Percentiles rank a stretch among this genome's conserved stretches.
These are phyloP conservation scores for Colletotrichum spinosum DNA, from an alignment of 2,329 filamentous ascomycete species.

Conservation along the genomic window DNA sequence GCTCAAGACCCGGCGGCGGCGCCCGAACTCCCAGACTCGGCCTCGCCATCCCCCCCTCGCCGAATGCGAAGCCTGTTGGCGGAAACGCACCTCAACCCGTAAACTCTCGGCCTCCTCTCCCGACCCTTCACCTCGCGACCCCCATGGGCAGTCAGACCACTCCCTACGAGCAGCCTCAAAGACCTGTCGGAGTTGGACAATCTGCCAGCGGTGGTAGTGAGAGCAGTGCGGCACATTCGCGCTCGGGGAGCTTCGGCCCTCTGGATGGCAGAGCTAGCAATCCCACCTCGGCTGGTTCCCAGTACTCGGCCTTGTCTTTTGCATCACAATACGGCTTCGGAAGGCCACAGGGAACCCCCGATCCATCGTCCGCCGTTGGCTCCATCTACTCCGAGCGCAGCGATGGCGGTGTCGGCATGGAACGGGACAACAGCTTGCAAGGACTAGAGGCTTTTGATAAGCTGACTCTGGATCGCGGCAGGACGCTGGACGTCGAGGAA, in stretches of 20 bases:
- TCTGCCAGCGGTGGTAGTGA: constrained; percentile 84
- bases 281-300: constrained; percentile 87
- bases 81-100: constrained; percentile 55
- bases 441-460: constrained; percentile 83
- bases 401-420: constrained; percentile 81
- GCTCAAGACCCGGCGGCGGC: constrained; percentile 70
- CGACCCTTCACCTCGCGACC: constrained; percentile 86
- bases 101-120: constrained; percentile 71
- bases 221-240: constrained; percentile 81
- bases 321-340: constrained; percentile 78
- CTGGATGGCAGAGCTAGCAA: constrained; percentile 82
- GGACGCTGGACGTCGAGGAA: constrained; percentile 90
- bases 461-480: constrained; percentile 82
- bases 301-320: constrained; percentile 86
- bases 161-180: constrained; percentile 74
- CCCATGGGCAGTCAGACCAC: constrained; percentile 84
- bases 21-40: constrained; percentile 81
- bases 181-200: constrained; percentile 64
- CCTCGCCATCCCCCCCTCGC: constrained; percentile 89
- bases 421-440: constrained; percentile 84
- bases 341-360: constrained; percentile 76
- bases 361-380: constrained; percentile 89
- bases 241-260: constrained; percentile 85
- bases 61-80: constrained; percentile 81
- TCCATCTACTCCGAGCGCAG: constrained; percentile 86